Base-by-base conservation (phyloP, 2,329 filamentous ascomycete species). In the Fusarium compactum region DNA sequence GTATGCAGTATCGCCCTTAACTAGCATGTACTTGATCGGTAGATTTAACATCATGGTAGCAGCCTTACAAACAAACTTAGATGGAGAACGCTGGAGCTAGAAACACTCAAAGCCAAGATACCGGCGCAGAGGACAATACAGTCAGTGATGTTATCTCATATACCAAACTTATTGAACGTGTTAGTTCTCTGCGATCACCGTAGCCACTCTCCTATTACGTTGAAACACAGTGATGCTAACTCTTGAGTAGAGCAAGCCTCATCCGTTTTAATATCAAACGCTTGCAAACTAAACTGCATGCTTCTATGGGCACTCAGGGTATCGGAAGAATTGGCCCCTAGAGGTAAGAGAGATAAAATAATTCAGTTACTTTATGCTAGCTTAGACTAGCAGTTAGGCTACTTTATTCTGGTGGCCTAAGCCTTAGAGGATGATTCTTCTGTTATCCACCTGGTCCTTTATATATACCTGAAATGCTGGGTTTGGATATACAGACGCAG, bases 121-220 rank as follows among this genome's bases (percentile, higher is more conserved):
- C 34, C 34, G 3, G 10, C 34, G 3, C 6, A n/a, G 34, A n/a
- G 34, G n/a, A 38, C 34, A 38, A 38, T 2, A 34, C 6, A 34
- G 8, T 38, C 2, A 38, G 16, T 9, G 1, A 38, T 11, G 32
- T 0, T 38, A 5, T 38, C 18, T 10, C 16, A 18, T 38, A 1
- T 38, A 11, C 1, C 34, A 38, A 7, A 1, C 11, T n/a, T 1
- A 6, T 38, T 11, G 0, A n/a, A 4, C 3, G 5, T n/a, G 18
- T 11, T 1, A 3, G 5, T 3, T 38, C 1, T 38, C 4, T 38
- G 18, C 11, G 34, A 38, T 2, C 34, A 38, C 10, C n/a, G 0
- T 7, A n/a, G 9, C 2, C 34, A 2, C 3, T 38, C 32, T 34
- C 9, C 5, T 38, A 11, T 38, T 6, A 38, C 18, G 9, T 38